Conservation (phyloP, 2,329 filamentous ascomycete genomes). For the Ophiosphaerella narmari region DNA sequence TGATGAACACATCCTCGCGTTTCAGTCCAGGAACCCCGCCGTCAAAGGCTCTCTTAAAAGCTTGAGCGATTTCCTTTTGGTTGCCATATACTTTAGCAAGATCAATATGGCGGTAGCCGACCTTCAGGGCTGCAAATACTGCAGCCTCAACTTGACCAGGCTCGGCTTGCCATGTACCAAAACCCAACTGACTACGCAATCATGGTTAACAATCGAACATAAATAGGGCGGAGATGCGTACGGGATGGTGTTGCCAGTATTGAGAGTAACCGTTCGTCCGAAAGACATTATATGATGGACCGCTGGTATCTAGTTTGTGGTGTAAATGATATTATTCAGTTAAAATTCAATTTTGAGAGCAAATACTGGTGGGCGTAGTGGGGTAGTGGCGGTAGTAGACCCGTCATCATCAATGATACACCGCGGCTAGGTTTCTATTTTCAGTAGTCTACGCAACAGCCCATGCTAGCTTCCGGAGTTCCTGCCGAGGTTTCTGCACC, state of each 20-base stretch:
- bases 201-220: conserved; percentile 50
- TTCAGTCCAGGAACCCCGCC: conserved; percentile 54
- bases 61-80: conserved; percentile 35
- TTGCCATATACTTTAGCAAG: conserved; percentile 39
- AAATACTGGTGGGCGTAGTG: no score
- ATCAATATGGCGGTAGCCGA: conserved; percentile 39
- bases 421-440: no score
- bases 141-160: conserved; percentile 47
- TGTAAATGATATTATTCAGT: no score
- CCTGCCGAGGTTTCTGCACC: no score
- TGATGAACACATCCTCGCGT: conserved; percentile 47
- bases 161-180: conserved; percentile 41
- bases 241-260: conserved; percentile 75
- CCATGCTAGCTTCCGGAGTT: no score
- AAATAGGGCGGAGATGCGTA: conserved; percentile 52
- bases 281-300: conserved; percentile 24
- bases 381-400: no score
- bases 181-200: conserved; percentile 64
- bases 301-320: no score
- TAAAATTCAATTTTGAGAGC: no score
- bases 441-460: no score
- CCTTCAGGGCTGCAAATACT: conserved; percentile 43
- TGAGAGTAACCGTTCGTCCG: conserved; percentile 55
- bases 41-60: conserved; percentile 33
- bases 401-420: no score